Base-by-base conservation (phyloP, 169 alveolate species). In the Besnoitia besnoiti region DNA sequence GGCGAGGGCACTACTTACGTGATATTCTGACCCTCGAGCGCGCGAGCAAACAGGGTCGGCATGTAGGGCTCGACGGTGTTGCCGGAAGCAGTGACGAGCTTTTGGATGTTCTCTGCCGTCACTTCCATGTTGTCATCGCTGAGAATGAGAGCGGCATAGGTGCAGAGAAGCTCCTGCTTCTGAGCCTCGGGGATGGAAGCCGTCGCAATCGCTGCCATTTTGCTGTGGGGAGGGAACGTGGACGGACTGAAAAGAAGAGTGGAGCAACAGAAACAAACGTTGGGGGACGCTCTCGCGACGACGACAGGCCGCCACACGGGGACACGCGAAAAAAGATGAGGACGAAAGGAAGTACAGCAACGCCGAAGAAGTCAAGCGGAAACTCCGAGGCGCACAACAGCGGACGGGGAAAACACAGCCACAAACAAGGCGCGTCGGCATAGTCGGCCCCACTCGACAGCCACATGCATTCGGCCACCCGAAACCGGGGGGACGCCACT, bases 31-130 rank as follows among this genome's bases (percentile, higher is more conserved):
- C 98, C 98, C 95, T 95, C 92, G 62, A 97, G 95, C 49, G 99
- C 98, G 88, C 96, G 96, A 85, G 98, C 99, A 96, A 98, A 98
- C 90, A 98, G 97, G 95, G 97, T 97, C 67, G 99, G 99, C 97
- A 97, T 96, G 98, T 97, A 98, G 85, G 98, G 98, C 95, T 97
- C 99, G 59, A 98, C 99, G 88, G 96, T 96, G 90, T 96, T 97
- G 67, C 98, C 98, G 55, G 99, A 96, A 10, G 98, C 98, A 93
- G 97, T 95, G 90, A 98, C 95, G 50, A 98, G 97, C 92, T 97
- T 98, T 88, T 96, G 92, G 90, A 97, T 95, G 96, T 97, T 96
- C 50, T 98, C 98, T 82, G 98, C 98, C 55, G 99, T 97, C 67
- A 98, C 97, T 35, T 98, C 99, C 89, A 96, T 91, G 46, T 97